Evolutionary conservation across 163 green algal genomes (phyloP), one percentile per base, ranked within the genome.

Genomic region (Chlorella variabilis): DNA sequence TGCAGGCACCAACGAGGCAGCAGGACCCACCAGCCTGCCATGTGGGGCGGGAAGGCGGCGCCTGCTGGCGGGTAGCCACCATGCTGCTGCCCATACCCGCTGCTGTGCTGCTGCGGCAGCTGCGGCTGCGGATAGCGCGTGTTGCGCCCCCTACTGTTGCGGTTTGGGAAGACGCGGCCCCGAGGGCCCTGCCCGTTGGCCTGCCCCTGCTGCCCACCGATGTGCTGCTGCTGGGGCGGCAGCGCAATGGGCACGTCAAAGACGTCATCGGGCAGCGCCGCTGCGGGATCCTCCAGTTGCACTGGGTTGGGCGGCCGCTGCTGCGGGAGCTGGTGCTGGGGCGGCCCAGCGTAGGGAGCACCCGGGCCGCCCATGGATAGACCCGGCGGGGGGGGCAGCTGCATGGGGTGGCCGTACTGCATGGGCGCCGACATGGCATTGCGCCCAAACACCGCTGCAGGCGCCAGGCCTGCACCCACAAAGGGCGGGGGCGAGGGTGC

Each of bases 231-330:
- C 49, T 34, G 71, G 13, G 25, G 25, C 5, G 36, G 71, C 71
- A 38, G 54, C 34, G 49, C 21, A 31, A 38, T 56, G 2, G 71
- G 54, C 36, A 56, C 62, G 33, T 66, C 80, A 81, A 85, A 85
- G 21, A 74, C 80, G 20, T 85, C 80, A n/a, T 85, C 80, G 7
- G 80, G 80, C 61, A 85, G 63, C 27, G 80, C 65, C 2, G 80
- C 80, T 1, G 73, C 71, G 3, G 80, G 80, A 49, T 85, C 80
- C 17, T 61, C 51, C 36, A 54, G 38, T 8, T 70, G 62, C 62
- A n/a, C 25, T 15, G 8, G 23, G 54, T 29, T n/a, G 54, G 23
- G 54, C 8, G 54, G 54, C 54, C 54, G 54, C 54, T 33, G 18
- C 20, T 42, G 31, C 62, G 33, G 39, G 20, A 58, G 68, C 9